These are phyloP conservation scores for Exophiala mesophila DNA, from an alignment of 2,329 filamentous ascomycete species.

Conservation along the genomic window DNA sequence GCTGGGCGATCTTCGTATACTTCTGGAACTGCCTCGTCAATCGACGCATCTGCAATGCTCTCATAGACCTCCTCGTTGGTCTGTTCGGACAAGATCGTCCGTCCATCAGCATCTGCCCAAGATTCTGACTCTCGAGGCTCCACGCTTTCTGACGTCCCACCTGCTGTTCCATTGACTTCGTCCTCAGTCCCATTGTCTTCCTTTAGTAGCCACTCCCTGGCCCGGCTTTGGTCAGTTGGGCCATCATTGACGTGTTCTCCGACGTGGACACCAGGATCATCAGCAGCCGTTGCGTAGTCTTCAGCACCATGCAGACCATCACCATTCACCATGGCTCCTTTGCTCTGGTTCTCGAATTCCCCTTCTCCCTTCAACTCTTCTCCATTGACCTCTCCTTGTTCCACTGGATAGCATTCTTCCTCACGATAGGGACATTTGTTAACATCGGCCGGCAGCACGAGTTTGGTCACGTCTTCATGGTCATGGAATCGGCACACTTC, in stretches of 20 bases:
- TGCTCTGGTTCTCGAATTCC: not conserved
- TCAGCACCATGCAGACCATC: no score
- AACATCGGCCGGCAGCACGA: constrained; percentile 2
- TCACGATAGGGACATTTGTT: constrained; percentile 19
- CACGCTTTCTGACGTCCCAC: not conserved
- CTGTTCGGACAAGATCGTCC: not conserved
- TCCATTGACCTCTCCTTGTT: constrained; percentile 6
- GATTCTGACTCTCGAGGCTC: not conserved
- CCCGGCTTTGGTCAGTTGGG: not conserved
- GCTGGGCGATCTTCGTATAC: no score
- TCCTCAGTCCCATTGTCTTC: not conserved
- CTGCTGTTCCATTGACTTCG: not conserved
- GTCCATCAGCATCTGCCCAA: not conserved
- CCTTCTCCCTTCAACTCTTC: not conserved
- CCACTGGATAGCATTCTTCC: constrained; percentile 19
- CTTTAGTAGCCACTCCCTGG: not conserved
- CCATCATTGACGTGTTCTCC: not conserved
- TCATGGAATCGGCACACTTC: constrained; percentile 20
- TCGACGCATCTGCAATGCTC: not conserved
- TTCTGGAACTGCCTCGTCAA: not conserved
- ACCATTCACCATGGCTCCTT: not conserved
- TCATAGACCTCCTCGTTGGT: not conserved
- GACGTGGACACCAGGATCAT: not conserved
- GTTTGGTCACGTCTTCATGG: constrained; percentile 11
- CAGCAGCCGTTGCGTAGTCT: not conserved